phyloP scores from a whole-genome alignment of 805 yeast species.

The Maudiozyma saulgeensis region DNA sequence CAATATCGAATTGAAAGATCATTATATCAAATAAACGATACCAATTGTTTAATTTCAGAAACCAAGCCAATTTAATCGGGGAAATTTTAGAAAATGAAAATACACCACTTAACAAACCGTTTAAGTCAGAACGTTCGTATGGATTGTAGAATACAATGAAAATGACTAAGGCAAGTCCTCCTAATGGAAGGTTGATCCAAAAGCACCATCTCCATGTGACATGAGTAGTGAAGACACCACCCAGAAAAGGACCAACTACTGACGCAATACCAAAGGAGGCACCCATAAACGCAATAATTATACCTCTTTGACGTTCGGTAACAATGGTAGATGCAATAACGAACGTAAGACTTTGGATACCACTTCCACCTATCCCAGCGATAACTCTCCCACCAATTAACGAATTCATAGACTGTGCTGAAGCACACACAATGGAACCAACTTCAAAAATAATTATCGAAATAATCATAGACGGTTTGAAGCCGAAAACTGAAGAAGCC shows the following conservation, averaged over 20 bases:
- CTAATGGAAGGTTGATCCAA: conserved; percentile 58
- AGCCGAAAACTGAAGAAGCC: conserved; percentile 43
- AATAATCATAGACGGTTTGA: conserved; percentile 39
- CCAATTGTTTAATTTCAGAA: background rate
- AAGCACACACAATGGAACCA: conserved; percentile 54
- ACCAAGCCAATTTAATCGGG: background rate
- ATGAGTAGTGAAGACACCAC: conserved; percentile 53
- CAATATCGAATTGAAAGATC: conserved; percentile 15
- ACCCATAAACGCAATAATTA: conserved; percentile 18
- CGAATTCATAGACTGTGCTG: conserved; percentile 45
- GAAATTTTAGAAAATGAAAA: background rate
- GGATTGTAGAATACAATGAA: conserved; percentile 16
- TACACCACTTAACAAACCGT: background rate
- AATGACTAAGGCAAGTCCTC: conserved; percentile 33
- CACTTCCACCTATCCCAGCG: conserved; percentile 67
- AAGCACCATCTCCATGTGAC: conserved; percentile 74
- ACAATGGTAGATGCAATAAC: conserved; percentile 39
- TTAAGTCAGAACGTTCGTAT: background rate
- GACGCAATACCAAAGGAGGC: conserved; percentile 39
- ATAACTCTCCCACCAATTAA: conserved; percentile 64
- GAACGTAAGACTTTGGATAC: conserved; percentile 50
- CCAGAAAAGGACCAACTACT: conserved; percentile 54
- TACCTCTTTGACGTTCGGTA: conserved; percentile 18
- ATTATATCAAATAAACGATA: background rate
- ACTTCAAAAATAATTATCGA: conserved; percentile 47